A percentile compares a stretch with the other conserved stretches of the same genome.
These are phyloP conservation scores for Dictyophora rubrovolvata DNA, from an alignment of 768 basidiomycete species.

Conservation along the genomic window DNA sequence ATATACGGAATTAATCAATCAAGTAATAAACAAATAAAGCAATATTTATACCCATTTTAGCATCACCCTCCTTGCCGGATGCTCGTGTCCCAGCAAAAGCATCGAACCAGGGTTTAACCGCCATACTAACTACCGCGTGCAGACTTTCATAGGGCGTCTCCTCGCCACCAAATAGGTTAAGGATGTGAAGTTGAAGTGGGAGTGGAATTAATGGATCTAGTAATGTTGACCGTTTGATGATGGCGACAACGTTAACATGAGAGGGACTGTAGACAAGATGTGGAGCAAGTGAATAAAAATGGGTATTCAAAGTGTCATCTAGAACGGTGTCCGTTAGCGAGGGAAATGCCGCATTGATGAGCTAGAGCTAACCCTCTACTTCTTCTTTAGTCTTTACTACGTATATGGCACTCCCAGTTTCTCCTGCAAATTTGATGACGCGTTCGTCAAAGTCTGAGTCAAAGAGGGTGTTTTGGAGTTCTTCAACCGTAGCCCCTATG, in stretches of 20 bases:
- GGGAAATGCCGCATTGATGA: neutral
- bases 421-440: conserved; percentile 64
- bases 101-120: conserved; percentile 97
- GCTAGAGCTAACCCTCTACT: conserved; percentile 46
- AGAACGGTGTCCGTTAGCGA: conserved; percentile 1
- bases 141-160: conserved; percentile 92
- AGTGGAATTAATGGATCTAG: conserved; percentile 76
- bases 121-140: conserved; percentile 89
- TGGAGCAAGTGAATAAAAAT: conserved; percentile 57
- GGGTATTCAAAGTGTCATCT: conserved; percentile 61
- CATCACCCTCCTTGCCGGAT: conserved; percentile 64
- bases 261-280: conserved; percentile 72
- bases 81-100: conserved; percentile 86
- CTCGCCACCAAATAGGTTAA: conserved; percentile 84
- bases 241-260: conserved; percentile 76
- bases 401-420: conserved; percentile 70
- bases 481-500: conserved; percentile 57
- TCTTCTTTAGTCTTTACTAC: conserved; percentile 73
- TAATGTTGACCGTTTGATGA: conserved; percentile 85
- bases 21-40: neutral
- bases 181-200: conserved; percentile 77
- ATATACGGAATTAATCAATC: conserved; percentile 4
- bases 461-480: conserved; percentile 62
- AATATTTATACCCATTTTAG: conserved; percentile 58
- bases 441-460: conserved; percentile 64